Percentiles rank a stretch among this genome's conserved stretches.
Conservation (phyloP, 495 filamentous ascomycete genomes). For the Xylaria venustula region DNA sequence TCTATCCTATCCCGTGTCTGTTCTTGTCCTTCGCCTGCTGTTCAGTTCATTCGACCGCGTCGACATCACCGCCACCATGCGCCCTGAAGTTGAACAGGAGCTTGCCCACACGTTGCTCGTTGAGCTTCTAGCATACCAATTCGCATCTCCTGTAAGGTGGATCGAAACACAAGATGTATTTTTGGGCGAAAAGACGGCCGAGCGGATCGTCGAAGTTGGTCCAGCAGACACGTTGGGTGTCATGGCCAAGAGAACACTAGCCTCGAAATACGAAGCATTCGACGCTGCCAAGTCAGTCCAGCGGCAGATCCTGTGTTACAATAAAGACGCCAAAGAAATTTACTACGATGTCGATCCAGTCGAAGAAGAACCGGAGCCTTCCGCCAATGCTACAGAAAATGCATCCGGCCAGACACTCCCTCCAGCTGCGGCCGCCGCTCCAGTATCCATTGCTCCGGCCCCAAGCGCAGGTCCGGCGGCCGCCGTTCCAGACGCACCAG, state of each 20-base stretch:
- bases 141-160: conserved; percentile 97
- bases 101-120: conserved; percentile 95
- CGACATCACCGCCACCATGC: conserved; percentile 54
- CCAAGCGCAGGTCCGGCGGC: conserved; percentile 85
- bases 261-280: conserved; percentile 98
- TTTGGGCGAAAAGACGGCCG: conserved; percentile 89
- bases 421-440: conserved; percentile 51
- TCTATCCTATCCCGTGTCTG: not conserved
- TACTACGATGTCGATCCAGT: conserved; percentile 98
- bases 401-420: conserved; percentile 45
- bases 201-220: conserved; percentile 96
- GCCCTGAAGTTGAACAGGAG: conserved; percentile 97
- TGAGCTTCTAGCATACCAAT: conserved; percentile 98
- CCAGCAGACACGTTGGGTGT: conserved; percentile 97
- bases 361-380: conserved; percentile 77
- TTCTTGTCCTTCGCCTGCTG: not conserved
- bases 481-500: conserved; percentile 79
- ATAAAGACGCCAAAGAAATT: conserved; percentile 98
- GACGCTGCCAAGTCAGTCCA: conserved; percentile 95
- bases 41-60: not conserved
- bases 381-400: conserved; percentile 45
- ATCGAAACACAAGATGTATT: conserved; percentile 99
- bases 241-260: conserved; percentile 95
- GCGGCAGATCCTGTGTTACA: conserved; percentile 97
- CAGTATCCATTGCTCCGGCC: conserved; percentile 56